Base-by-base conservation (phyloP, 768 basidiomycete genomes). In the Udeniomyces megalosporus region DNA sequence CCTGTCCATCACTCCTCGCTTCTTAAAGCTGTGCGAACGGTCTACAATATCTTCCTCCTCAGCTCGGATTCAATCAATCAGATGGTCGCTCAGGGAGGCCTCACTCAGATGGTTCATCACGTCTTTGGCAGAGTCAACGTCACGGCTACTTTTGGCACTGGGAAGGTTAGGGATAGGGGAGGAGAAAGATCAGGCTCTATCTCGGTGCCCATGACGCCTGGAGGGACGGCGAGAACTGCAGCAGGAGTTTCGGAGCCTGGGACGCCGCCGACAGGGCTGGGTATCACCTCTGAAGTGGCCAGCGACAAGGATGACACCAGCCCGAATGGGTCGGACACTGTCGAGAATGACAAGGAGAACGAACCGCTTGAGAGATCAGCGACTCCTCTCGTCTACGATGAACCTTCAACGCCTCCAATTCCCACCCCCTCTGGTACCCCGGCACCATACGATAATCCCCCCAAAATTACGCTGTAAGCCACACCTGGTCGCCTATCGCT, bases 101-200 rank as follows among this genome's bases (percentile, higher is more conserved):
- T 99, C 20, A 91, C 90, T 0, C 95, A 99, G 73, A 97, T 99
- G 84, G 91, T 97, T 2, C 86, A 95, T 69, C 92, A 96, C 69
- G 83, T 97, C 61, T 97, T 99, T 72, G 80, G 85, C 15, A 81
- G 95, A 24, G 72, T 77, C 42, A 60, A 66, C 15, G 51, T 69
- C 28, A 34, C 68, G 46, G 68, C 73, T 66, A 60, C 54, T 65
- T 15, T 68, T 49, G 48, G 20, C 38, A 12, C 26, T 55, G 22
- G 48, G 26, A 17, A 10, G 32, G 38, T 26, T 22, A 28, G 58
- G 56, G 38, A 17, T 56, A 60, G n/a, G 54, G 68, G 46, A 63
- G n/a, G n/a, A n/a, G n/a, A n/a, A n/a, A n/a, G n/a, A n/a, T n/a
- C n/a, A n/a, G n/a, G n/a, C n/a, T n/a, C n/a, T n/a, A n/a, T n/a